Percentiles rank a stretch among this genome's conserved stretches.
phyloP scores from a whole-genome alignment of 371 early-diverging fungal genomes.

The Mortierella sp. region DNA sequence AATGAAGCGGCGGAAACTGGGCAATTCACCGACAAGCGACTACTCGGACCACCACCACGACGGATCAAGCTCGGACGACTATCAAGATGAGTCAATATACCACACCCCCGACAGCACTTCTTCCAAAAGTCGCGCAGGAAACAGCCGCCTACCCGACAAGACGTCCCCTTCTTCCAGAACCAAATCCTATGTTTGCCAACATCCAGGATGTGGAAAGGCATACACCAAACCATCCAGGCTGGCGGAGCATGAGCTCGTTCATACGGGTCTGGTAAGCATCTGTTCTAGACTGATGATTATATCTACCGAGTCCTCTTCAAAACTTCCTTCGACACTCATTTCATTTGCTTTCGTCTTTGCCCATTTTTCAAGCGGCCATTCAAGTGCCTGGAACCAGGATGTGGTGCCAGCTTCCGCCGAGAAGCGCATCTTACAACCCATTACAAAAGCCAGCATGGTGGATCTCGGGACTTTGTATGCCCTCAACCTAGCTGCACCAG shows the following conservation, averaged over 20 bases:
- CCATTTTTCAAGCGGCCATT: conserved; percentile 32
- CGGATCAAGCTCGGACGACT: not conserved
- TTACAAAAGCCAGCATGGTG: conserved; percentile 15
- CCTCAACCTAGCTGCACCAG: conserved; percentile 67
- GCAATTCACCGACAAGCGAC: not conserved
- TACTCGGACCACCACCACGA: not conserved
- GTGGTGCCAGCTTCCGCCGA: conserved; percentile 26
- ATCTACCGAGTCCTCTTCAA: not conserved
- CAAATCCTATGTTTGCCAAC: conserved; percentile 32
- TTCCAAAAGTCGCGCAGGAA: not conserved
- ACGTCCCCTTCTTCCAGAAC: not conserved
- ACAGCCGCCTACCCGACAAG: not conserved
- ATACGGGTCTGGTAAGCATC: conserved; percentile 71
- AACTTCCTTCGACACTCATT: not conserved
- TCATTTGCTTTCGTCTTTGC: not conserved
- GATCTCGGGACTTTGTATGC: conserved; percentile 71
- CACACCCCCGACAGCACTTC: not conserved
- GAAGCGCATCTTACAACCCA: conserved; percentile 32
- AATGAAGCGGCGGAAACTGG: conserved; percentile 2
- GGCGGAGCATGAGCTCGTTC: conserved; percentile 67
- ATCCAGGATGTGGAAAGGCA: conserved; percentile 63
- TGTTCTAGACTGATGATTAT: not conserved
- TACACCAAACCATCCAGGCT: conserved; percentile 71
- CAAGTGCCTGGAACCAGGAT: conserved; percentile 34
- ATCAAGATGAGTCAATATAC: not conserved